A percentile compares a stretch with the other conserved stretches of the same genome.
These are phyloP conservation scores for Globisporangium nodosum DNA, from an alignment of 352 stramenopile genomes.

Conservation along the genomic window DNA sequence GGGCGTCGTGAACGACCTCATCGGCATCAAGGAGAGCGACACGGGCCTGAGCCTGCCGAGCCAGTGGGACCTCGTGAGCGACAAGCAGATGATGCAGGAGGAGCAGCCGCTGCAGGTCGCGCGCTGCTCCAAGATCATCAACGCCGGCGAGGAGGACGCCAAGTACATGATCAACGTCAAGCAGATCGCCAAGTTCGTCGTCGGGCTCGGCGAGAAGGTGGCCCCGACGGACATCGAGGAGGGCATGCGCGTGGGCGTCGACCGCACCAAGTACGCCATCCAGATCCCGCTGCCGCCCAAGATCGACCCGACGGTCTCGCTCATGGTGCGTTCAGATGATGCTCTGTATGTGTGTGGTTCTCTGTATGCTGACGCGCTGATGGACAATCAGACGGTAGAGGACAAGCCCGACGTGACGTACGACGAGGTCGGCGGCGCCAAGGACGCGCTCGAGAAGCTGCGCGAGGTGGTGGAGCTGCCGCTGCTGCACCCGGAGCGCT, in stretches of 20 bases:
- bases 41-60: constrained; percentile 97
- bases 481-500: constrained; percentile 97
- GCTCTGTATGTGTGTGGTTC: background rate
- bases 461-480: constrained; percentile 98
- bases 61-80: constrained; percentile 98
- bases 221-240: constrained; percentile 99
- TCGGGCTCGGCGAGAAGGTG: constrained; percentile 97
- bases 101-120: constrained; percentile 97
- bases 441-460: constrained; percentile 98
- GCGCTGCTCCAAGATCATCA: constrained; percentile 95
- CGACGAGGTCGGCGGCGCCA: constrained; percentile 98
- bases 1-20: constrained; percentile 88
- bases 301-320: constrained; percentile 97
- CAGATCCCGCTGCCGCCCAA: constrained; percentile 98
- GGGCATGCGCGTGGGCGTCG: constrained; percentile 98
- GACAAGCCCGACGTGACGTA: constrained; percentile 99
- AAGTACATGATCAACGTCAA: constrained; percentile 99
- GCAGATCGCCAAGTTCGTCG: constrained; percentile 99
- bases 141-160: constrained; percentile 91
- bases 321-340: constrained; percentile 30
- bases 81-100: constrained; percentile 99
- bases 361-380: constrained; percentile 4
- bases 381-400: constrained; percentile 91
- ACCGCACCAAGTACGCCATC: constrained; percentile 96
- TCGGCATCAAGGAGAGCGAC: constrained; percentile 99